Evolutionary conservation across 108 stramenopile genomes (phyloP).

Genomic region (Pseudonitzschia multiseries): DNA sequence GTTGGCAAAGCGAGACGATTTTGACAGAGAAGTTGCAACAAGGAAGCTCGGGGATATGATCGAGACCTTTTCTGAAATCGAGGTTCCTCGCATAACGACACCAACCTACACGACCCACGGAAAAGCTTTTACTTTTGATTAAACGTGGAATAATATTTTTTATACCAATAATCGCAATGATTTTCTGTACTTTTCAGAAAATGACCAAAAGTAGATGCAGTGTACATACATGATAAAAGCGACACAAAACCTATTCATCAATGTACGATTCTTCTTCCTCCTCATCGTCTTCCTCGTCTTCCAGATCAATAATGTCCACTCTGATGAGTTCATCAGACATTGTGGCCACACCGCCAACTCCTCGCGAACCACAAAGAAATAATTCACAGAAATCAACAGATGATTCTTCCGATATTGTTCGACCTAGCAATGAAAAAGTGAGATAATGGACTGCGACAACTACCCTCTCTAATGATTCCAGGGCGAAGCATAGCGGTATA

Average conservation of each 20-base stretch:
- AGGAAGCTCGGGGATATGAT: slow-evolving; percentile 4
- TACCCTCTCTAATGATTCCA: background rate
- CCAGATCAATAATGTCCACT: slow-evolving; percentile 64
- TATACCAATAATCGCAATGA: too few relatives aligned
- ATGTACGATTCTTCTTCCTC: slow-evolving; percentile 32
- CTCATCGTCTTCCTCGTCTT: slow-evolving; percentile 67
- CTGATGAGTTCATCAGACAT: slow-evolving; percentile 21
- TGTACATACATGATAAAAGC: too few relatives aligned
- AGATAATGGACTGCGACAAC: background rate
- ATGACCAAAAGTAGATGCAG: background rate
- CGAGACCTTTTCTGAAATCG: background rate
- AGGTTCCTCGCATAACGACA: slow-evolving; percentile 3
- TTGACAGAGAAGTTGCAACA: slow-evolving; percentile 4
- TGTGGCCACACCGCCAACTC: slow-evolving; percentile 55
- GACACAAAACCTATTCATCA: too few relatives aligned
- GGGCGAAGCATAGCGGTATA: too few relatives aligned
- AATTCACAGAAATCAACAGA: slow-evolving; percentile 21
- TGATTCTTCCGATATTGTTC: slow-evolving; percentile 15
- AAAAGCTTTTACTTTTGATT: background rate
- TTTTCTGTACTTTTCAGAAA: too few relatives aligned
- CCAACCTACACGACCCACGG: background rate
- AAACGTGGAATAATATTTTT: background rate
- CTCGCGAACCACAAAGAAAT: slow-evolving; percentile 59
- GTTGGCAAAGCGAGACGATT: slow-evolving; percentile 11
- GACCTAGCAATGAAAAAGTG: slow-evolving; percentile 17